Evolutionary conservation across 441 rosid genomes (phyloP).

Genomic region (Pelargonium exstipulatum): DNA sequence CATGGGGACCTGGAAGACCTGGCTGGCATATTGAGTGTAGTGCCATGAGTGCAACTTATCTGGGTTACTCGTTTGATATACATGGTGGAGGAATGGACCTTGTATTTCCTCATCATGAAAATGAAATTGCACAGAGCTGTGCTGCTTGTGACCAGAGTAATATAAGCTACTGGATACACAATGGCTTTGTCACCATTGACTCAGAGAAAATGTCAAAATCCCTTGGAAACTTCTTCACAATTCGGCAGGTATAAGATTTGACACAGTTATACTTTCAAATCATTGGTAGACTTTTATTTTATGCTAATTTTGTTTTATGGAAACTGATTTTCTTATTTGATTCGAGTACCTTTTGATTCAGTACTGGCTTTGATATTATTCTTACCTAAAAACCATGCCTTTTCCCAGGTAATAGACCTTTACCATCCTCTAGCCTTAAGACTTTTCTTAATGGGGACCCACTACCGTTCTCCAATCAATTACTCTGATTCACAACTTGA

Average conservation of each 20-base stretch:
- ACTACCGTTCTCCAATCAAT: slow-evolving; percentile 82
- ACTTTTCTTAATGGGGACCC: slow-evolving; percentile 74
- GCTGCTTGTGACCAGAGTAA: slow-evolving; percentile 66
- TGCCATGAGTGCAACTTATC: slow-evolving; percentile 86
- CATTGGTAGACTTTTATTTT: background rate
- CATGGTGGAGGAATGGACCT: slow-evolving; percentile 97
- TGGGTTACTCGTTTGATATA: slow-evolving; percentile 64
- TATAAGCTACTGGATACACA: slow-evolving; percentile 80
- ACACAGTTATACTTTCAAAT: background rate
- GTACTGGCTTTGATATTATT: background rate
- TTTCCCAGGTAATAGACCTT: slow-evolving; percentile 47
- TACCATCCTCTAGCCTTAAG: slow-evolving; percentile 86
- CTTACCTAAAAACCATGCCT: slow-evolving; percentile 11
- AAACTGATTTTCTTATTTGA: background rate
- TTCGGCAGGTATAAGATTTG: slow-evolving; percentile 50
- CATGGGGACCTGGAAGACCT: slow-evolving; percentile 89
- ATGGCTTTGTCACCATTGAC: slow-evolving; percentile 83
- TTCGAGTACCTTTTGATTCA: slow-evolving; percentile 1
- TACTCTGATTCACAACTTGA: slow-evolving; percentile 64
- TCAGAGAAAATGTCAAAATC: slow-evolving; percentile 94
- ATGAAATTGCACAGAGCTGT: slow-evolving; percentile 80
- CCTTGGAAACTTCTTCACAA: slow-evolving; percentile 62
- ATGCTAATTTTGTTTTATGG: background rate
- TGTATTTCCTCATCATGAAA: slow-evolving; percentile 89
- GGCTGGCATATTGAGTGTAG: slow-evolving; percentile 99